A percentile compares a stretch with the other conserved stretches of the same genome.
These are phyloP conservation scores for Penicillium sp. DNA, from an alignment of 2,329 filamentous ascomycete genomes.

Conservation along the genomic window DNA sequence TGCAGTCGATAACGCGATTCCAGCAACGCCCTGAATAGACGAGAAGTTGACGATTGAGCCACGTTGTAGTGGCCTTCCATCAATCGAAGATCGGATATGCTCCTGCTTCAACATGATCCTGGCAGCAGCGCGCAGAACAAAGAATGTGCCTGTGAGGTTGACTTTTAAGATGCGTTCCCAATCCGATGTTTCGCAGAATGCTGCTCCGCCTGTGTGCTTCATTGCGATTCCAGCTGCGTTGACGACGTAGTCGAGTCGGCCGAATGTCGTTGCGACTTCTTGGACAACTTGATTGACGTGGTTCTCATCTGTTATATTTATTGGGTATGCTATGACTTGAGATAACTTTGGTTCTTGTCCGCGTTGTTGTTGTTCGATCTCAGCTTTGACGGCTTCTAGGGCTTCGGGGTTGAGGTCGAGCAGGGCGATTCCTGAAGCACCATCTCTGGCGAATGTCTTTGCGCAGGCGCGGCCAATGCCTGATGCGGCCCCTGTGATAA, in stretches of 20 bases:
- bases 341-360: neutral
- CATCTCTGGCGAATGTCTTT: constrained; percentile 14
- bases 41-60: constrained; percentile 40
- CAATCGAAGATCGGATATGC: constrained; percentile 37
- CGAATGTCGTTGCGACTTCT: constrained; percentile 11
- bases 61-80: constrained; percentile 31
- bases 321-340: constrained; percentile 12
- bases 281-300: constrained; percentile 13
- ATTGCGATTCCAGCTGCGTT: constrained; percentile 25
- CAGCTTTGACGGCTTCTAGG: constrained; percentile 10
- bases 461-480: constrained; percentile 19
- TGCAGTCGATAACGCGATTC: constrained; percentile 38
- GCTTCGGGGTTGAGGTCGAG: constrained; percentile 14
- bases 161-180: constrained; percentile 45
- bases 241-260: constrained; percentile 18
- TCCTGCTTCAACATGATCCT: constrained; percentile 48
- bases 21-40: constrained; percentile 41
- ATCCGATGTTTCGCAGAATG: constrained; percentile 28
- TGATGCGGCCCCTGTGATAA: constrained; percentile 19
- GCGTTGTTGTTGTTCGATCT: constrained; percentile 11
- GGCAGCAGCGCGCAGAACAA: constrained; percentile 41
- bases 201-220: constrained; percentile 21
- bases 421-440: constrained; percentile 16
- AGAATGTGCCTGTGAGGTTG: constrained; percentile 47
- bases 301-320: constrained; percentile 14